A percentile compares a stretch with the other conserved stretches of the same genome.
These are phyloP conservation scores for Naganishia vaughanmartiniae DNA, from an alignment of 768 basidiomycete genomes.

Conservation along the genomic window DNA sequence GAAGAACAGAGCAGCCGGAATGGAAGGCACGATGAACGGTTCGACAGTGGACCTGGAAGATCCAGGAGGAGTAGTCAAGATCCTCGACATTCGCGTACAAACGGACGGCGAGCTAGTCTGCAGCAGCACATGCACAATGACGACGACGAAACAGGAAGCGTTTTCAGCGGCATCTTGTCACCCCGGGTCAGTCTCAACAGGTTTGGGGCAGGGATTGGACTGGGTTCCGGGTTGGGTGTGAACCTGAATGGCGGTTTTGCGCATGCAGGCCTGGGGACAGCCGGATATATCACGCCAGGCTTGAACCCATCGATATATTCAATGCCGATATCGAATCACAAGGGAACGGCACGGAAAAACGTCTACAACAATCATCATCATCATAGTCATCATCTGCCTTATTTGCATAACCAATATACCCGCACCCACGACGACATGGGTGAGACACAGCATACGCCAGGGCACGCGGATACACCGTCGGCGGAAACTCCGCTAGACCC, in stretches of 20 bases:
- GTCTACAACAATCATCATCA: slow-evolving; percentile 2
- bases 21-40: slow-evolving; percentile 13
- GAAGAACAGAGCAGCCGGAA: slow-evolving; percentile 13
- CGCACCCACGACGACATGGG: slow-evolving; percentile 24
- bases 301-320: slow-evolving; percentile 28
- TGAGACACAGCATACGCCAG: slow-evolving; percentile 33
- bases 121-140: slow-evolving; percentile 13
- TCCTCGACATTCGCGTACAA: slow-evolving; percentile 7
- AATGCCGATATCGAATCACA: slow-evolving; percentile 9
- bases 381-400: slow-evolving; percentile 20
- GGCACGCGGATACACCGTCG: slow-evolving; percentile 29
- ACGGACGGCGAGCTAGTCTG: slow-evolving; percentile 10
- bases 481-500: slow-evolving; percentile 39
- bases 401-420: slow-evolving; percentile 5
- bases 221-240: slow-evolving; percentile 29
- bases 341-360: slow-evolving; percentile 3
- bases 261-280: slow-evolving; percentile 1
- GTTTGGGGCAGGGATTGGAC: slow-evolving; percentile 29
- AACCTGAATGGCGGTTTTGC: slow-evolving; percentile 21
- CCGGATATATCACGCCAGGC: slow-evolving; percentile 13
- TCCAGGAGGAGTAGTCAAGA: slow-evolving; percentile 16
- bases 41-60: slow-evolving; percentile 9
- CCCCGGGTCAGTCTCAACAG: slow-evolving; percentile 25
- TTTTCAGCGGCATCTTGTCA: slow-evolving; percentile 32
- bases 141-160: slow-evolving; percentile 29